Evolutionary conservation across 2,329 filamentous ascomycete species (phyloP), one percentile per base, ranked within the genome.

Genomic region (Fusarium haematococcum): DNA sequence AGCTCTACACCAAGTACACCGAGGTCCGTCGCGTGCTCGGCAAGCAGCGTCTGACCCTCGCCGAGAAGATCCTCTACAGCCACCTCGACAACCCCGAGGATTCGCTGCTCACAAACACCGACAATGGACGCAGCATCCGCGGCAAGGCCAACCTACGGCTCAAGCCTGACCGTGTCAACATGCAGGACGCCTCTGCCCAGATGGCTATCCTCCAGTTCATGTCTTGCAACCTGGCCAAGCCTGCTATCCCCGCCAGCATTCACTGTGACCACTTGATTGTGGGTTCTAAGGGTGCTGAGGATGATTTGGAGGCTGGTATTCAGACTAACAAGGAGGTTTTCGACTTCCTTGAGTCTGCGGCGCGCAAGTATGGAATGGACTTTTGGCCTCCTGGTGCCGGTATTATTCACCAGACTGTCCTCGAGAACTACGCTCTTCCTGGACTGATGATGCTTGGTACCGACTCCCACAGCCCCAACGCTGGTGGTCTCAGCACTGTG

Each of bases 181-280:
- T 99, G 97, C 97, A 99, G 85, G 97, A 99, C 87, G 97, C 97
- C 16, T 98, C 95, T 33, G 97, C 97, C 7, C 97, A 99, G 86
- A 99, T 99, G 97, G 97, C 97, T 2, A 87, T 99, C 75, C 87
- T 99, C 78, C 97, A 99, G 85, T 99, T 99, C 88, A 99, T 99
- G 96, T 94, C 94, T 32, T 99, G 97, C 84, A 94, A 95, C 65
- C 89, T 99, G 63, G 93, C 93, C 32, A 91, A 91, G 69, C 98
- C 97, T 3, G 95, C 95, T 11, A 96, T 99, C 59, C 97, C 97
- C 13, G 96, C 97, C 58, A 98, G 95, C 83, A 98, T 98, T 78
- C 97, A 99, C 86, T 99, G 97, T 85, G 97, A 99, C 86, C 97
- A 99, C 84, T 92, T 99, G 91, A 98, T 99, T 85, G 96, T 98